Evolutionary conservation across 2,329 filamentous ascomycete species (phyloP).

Genomic region (Botrytis pseudocinerea): DNA sequence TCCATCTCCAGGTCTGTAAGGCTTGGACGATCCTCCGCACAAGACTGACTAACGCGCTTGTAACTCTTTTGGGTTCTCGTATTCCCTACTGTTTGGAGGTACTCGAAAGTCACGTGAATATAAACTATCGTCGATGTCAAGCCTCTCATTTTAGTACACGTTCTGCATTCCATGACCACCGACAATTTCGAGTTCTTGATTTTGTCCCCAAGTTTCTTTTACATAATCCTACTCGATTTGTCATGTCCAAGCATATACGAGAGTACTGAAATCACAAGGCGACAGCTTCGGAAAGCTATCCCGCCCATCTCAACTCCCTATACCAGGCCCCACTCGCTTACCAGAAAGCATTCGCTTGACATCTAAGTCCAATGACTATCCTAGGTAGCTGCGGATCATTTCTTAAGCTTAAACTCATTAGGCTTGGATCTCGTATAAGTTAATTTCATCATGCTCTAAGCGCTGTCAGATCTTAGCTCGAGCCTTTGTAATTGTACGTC

Average conservation of each 20-base stretch:
- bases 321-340: not conserved
- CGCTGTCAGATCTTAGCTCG: not conserved
- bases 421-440: not conserved
- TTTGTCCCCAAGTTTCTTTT: not conserved
- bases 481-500: not conserved
- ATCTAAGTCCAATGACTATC: not conserved
- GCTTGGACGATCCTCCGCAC: not conserved
- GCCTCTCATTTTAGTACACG: not conserved
- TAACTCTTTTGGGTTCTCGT: not conserved
- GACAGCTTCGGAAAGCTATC: too few species aligned
- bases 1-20: not conserved
- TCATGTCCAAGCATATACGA: not conserved
- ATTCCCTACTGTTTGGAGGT: not conserved
- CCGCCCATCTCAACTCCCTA: not conserved
- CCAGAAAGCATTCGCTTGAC: not conserved
- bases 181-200: not conserved
- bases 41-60: not conserved
- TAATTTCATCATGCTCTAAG: not conserved
- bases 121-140: rapidly evolving
- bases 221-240: not conserved
- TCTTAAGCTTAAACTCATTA: slow-evolving; percentile 1
- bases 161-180: too few species aligned
- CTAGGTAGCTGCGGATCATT: not conserved
- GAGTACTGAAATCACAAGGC: too few species aligned
- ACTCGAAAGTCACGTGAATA: not conserved